Evolutionary conservation across 148 eudicot genomes (phyloP).

Genomic region (Heliosperma pusillum): DNA sequence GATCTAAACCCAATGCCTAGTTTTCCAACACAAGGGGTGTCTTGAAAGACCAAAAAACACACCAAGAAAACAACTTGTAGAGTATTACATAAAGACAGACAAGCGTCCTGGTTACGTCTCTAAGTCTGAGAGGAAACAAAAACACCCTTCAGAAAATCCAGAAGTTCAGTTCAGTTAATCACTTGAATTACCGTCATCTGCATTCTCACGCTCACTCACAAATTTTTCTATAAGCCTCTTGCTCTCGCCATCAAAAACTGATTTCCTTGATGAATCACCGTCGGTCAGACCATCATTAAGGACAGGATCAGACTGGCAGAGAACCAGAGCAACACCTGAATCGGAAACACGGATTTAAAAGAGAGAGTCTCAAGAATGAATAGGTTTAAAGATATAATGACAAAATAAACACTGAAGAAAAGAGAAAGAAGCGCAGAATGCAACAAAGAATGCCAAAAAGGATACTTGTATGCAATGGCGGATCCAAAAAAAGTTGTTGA

Average conservation of each 20-base stretch:
- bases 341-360: slow-evolving; percentile 6
- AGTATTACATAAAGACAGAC: slow-evolving; percentile 4
- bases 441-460: background rate
- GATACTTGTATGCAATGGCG: background rate
- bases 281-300: slow-evolving; percentile 73
- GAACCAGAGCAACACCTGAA: slow-evolving; percentile 75
- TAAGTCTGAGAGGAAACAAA: background rate
- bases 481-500: background rate
- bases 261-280: slow-evolving; percentile 53
- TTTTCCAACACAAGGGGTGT: background rate
- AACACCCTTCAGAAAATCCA: background rate
- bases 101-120: background rate
- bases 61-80: background rate
- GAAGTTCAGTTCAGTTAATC: slow-evolving; percentile 35
- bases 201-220: slow-evolving; percentile 65
- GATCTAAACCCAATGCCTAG: no score
- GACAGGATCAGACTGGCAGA: slow-evolving; percentile 91
- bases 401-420: background rate
- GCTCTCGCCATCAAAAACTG: slow-evolving; percentile 63
- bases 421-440: background rate
- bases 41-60: background rate
- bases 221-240: slow-evolving; percentile 67
- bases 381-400: background rate
- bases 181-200: slow-evolving; percentile 61
- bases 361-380: background rate